Conservation (phyloP, 441 rosid species). For the Manihot esculenta region DNA sequence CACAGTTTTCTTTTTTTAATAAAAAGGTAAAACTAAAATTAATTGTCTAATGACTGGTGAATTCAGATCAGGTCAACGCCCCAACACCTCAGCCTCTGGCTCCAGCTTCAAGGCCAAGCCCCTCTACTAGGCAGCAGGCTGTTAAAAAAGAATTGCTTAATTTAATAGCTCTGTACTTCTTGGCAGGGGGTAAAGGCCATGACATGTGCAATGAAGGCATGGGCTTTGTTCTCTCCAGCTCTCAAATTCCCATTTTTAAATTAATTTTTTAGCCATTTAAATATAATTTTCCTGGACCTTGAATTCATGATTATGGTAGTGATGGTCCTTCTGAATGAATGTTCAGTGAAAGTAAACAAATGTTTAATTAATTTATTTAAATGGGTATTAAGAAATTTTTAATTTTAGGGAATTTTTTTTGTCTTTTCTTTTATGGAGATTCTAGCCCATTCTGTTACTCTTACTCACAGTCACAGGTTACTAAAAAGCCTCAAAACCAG, state of each 20-base stretch:
- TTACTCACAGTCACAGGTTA: neutral
- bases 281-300: conserved; percentile 1
- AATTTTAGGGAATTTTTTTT: too few species aligned
- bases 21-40: neutral
- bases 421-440: conserved; percentile 21
- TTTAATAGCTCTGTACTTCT: neutral
- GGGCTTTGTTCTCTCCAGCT: neutral
- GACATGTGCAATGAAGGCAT: neutral
- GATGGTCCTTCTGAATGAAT: neutral
- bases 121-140: too few species aligned
- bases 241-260: too few species aligned
- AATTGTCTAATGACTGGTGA: neutral
- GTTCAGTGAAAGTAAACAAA: neutral
- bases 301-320: neutral
- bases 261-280: neutral
- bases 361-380: neutral
- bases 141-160: too few species aligned
- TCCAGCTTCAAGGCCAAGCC: too few species aligned
- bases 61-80: neutral
- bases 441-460: conserved; percentile 11
- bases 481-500: conserved; percentile 10
- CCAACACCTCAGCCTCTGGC: neutral
- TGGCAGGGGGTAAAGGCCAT: neutral
- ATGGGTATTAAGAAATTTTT: neutral
- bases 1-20: neutral